Evolutionary conservation across 164 flowering plant genomes (phyloP), one percentile per base, ranked within the genome.

Genomic region (Chimonanthus salicifolius): DNA sequence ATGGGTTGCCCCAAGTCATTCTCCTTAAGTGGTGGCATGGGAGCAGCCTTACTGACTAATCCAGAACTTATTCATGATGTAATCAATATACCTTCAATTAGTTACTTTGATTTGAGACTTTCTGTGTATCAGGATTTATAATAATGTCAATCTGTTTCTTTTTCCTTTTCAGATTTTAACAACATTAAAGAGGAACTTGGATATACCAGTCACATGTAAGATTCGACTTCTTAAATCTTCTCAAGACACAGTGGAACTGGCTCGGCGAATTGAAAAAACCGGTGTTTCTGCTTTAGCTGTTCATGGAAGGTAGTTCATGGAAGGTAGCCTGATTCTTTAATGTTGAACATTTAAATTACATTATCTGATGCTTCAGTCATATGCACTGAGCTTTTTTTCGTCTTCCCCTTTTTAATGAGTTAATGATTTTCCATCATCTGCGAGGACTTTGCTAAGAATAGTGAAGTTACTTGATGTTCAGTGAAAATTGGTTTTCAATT

Each of bases 1-100:
- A 92, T 94, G 99, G 99, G 98, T 72, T 94, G 98, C 78, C 99
- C 99, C 20, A 94, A 85, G 86, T 78, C 98, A 75, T 92, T 92
- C 80, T 94, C 97, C 80, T 71, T 90, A 11, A 88, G 93, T 83
- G 99, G 99, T 74, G 98, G 99, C 79, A 94, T 92, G 97, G 99
- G 99, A 74, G 97, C 99, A 79, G 97, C 98, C 16, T 76, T 94
- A 64, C 80, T 94, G 84, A 11, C 82, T 58, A 92, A 91, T 72
- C 99, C 99, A 43, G 94, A 91, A 66, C 91, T 93, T 49, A 94
- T 92, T 83, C 93, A 91, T 79, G 98, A 94, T 92, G 98, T 94
- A 88, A 69, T 83, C 47, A 9, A 62, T 58, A 43, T 67, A 49
- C 71, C 9, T 6, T 18, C 46, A 71, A 47, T 44, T 16, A 68